These are phyloP conservation scores for Plasmodium chabaudi DNA, from an alignment of 169 alveolate genomes.

Conservation along the genomic window DNA sequence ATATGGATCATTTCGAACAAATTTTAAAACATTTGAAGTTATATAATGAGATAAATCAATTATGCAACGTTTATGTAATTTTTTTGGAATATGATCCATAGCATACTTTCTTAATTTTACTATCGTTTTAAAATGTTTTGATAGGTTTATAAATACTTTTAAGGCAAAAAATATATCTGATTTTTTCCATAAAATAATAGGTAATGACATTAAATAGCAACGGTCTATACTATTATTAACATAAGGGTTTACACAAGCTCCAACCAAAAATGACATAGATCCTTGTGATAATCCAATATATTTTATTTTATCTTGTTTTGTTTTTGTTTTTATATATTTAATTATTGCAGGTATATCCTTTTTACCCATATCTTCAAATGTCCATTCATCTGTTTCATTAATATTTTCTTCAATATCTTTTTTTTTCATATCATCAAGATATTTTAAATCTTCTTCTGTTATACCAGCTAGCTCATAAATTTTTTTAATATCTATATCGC, in stretches of 20 bases:
- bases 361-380: constrained; percentile 64
- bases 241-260: constrained; percentile 25
- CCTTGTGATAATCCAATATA: constrained; percentile 70
- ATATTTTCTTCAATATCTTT: background rate
- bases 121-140: background rate
- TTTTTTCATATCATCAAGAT: background rate
- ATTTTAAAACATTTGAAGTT: constrained; percentile 13
- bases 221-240: constrained; percentile 27
- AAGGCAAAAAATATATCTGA: constrained; percentile 3
- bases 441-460: background rate
- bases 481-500: too few species aligned
- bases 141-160: background rate
- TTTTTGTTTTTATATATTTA: constrained; percentile 38
- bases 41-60: constrained; percentile 4
- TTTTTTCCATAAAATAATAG: constrained; percentile 14
- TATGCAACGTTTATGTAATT: background rate
- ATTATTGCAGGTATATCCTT: constrained; percentile 46
- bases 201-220: constrained; percentile 37
- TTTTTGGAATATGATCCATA: constrained; percentile 9
- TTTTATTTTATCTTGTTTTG: constrained; percentile 44
- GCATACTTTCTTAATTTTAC: background rate
- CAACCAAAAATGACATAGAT: constrained; percentile 19
- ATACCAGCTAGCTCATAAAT: background rate
- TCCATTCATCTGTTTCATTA: constrained; percentile 1
- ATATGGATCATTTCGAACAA: background rate